Evolutionary conservation across 495 filamentous ascomycete species (phyloP).

Genomic region (Neurospora tetraspora): DNA sequence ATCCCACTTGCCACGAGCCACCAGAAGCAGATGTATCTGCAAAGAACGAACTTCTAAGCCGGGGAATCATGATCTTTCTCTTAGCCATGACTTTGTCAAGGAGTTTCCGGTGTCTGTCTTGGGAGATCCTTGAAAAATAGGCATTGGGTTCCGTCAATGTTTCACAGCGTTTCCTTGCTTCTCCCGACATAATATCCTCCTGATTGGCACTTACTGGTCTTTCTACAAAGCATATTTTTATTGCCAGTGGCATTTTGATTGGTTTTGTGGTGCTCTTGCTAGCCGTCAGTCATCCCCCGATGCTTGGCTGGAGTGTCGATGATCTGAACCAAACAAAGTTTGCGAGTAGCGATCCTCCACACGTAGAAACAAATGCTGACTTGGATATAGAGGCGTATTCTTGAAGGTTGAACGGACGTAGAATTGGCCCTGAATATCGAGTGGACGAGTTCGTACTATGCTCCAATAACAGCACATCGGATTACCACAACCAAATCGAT

Average conservation of each 20-base stretch:
- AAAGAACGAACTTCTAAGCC: background rate
- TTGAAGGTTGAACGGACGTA: background rate
- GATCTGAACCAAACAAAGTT: background rate
- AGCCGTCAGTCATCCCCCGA: background rate
- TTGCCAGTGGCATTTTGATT: background rate
- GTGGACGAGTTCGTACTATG: background rate
- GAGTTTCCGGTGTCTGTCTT: constrained; percentile 1
- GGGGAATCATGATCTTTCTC: background rate
- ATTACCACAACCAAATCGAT: background rate
- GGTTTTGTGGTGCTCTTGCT: background rate
- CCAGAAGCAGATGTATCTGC: background rate
- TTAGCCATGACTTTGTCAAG: background rate
- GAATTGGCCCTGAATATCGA: background rate
- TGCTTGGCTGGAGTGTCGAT: background rate
- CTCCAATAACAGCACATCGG: background rate
- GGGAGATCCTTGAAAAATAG: background rate
- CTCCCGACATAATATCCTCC: background rate
- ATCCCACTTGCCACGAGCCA: background rate
- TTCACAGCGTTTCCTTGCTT: constrained; percentile 5
- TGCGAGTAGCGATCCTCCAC: background rate
- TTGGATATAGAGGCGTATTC: background rate
- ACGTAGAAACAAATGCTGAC: background rate
- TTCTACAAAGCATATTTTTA: background rate
- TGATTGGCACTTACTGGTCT: background rate
- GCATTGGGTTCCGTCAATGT: background rate